A percentile compares a stretch with the other conserved stretches of the same genome.
phyloP scores from a whole-genome alignment of 257 asterid genomes.

The Phtheirospermum japonicum region DNA sequence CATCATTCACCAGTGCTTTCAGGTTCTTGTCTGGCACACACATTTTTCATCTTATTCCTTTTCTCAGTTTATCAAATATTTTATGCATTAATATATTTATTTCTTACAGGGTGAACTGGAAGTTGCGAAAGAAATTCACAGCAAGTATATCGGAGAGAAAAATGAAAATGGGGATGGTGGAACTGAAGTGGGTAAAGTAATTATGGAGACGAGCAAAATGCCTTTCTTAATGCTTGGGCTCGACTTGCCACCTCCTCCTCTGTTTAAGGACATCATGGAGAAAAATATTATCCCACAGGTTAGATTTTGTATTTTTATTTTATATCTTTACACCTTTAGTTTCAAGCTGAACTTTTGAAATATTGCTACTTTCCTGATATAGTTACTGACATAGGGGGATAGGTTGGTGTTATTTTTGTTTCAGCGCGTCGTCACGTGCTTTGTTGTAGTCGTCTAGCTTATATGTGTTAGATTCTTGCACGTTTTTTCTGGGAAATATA shows the following conservation, averaged over 20 bases:
- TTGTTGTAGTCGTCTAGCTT: neutral
- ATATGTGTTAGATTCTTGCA: neutral
- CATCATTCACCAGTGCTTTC: conserved; percentile 91
- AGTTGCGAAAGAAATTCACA: conserved; percentile 70
- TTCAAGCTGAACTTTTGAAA: neutral
- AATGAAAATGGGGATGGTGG: conserved; percentile 50
- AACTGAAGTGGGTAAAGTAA: conserved; percentile 32
- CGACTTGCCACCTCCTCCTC: conserved; percentile 98
- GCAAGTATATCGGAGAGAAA: conserved; percentile 39
- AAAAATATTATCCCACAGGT: conserved; percentile 99
- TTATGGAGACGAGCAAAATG: conserved; percentile 68
- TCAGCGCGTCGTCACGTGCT: neutral
- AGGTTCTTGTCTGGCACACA: conserved; percentile 42
- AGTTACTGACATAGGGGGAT: neutral
- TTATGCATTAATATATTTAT: conserved; percentile 24
- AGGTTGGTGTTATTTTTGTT: neutral
- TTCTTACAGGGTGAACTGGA: conserved; percentile 86
- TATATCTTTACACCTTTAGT: conserved; percentile 8
- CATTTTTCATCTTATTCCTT: neutral
- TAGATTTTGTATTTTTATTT: conserved; percentile 6
- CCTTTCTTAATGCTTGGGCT: conserved; percentile 92
- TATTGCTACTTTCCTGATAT: neutral
- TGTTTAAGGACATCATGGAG: conserved; percentile 92
- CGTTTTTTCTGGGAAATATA: neutral
- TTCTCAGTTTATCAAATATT: conserved; percentile 1